Evolutionary conservation across 192 early-diverging fungal genomes (phyloP), one percentile per base, ranked within the genome.

Genomic region (Gaertneriomyces sp.): DNA sequence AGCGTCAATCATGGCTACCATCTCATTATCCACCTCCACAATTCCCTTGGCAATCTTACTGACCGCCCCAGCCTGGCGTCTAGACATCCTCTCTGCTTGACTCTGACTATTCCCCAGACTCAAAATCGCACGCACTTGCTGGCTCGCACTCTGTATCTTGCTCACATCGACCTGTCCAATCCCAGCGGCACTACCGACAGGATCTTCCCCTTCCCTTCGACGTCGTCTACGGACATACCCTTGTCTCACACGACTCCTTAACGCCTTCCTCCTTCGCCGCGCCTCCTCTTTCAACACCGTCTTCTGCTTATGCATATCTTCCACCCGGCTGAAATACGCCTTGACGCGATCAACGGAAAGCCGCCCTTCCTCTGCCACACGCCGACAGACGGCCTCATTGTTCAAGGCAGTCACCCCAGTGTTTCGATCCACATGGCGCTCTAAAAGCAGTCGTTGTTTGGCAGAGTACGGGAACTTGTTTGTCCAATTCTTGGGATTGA

Each of bases 401-500:
- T 55, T 51, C 25, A 69, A 50, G 6, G 78, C 74, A 19, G 75
- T 76, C 7, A 45, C 41, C 10, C 61, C 62, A 2, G 45, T 42
- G 20, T 54, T 64, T 17, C 69, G 59, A 52, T 80, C 54, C 42
- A 80, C 58, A 53, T 74, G 61, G 6, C 47, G 38, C n/a, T 76
- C 69, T 3, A 80, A 42, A n/a, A 72, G 51, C 0, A 45, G 42
- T 10, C 46, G 33, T 57, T 76, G 70, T 39, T 44, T 61, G 4
- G 44, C 44, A 0, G 66, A 71, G 61, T 72, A 80, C 39, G 60
- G 59, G 46, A 55, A 75, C 16, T 58, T 69, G 25, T 44, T 54
- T 6, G 50, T 63, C 78, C 78, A 80, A 53, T 80, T 80, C 7
- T 68, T 50, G 14, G 54, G 49, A 39, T 64, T 60, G 14, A 38